Base-by-base conservation (phyloP, 164 flowering plant genomes). In the Protea cynaroides region DNA sequence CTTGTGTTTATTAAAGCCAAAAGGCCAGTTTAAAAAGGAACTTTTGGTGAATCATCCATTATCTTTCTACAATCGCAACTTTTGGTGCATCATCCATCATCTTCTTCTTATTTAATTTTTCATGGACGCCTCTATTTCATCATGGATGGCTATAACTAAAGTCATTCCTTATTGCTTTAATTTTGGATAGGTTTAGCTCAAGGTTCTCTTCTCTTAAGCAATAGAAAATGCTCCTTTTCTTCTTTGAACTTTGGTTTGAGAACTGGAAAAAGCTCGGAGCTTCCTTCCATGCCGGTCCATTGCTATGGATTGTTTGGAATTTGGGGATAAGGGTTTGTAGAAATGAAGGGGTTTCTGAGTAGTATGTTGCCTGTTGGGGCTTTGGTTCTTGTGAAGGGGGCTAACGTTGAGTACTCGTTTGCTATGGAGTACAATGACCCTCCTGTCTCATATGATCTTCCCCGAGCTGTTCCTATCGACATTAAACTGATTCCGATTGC, bases 341-440 rank as follows among this genome's bases (percentile, higher is more conserved):
- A 56, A 37, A 88, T 86, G 90, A 74, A 78, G 64, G 79, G 67
- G 66, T 25, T 88, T 56, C 59, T 84, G 63, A 78, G 81, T 49
- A 79, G 83, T 67, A 57, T 79, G 72, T 18, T 76, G 72, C 83
- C 82, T 0, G 70, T 68, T 56, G 76, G 58, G 59, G 63, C 74
- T 65, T 62, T 81, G 29, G 61, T 49, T 60, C 66, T 74, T 14
- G 72, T 66, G 29, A 58, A 50, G 22, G 78, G 69, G 13, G 78
- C 69, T 36, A 80, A 68, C 22, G 19, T 71, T 1, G 93, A 89
- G 43, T 87, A 81, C 67, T 86, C 97, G 1, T 78, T 90, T 71
- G 98, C 98, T 1, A 15, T 76, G 29, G 94, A 83, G 80, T 90
- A 93, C 61, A 36, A 68, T 10, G 98, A 94, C 7, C 94, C 96